A percentile compares a stretch with the other conserved stretches of the same genome.
phyloP scores from a whole-genome alignment of 2,329 filamentous ascomycete genomes.

The Venturia oleaginea region DNA sequence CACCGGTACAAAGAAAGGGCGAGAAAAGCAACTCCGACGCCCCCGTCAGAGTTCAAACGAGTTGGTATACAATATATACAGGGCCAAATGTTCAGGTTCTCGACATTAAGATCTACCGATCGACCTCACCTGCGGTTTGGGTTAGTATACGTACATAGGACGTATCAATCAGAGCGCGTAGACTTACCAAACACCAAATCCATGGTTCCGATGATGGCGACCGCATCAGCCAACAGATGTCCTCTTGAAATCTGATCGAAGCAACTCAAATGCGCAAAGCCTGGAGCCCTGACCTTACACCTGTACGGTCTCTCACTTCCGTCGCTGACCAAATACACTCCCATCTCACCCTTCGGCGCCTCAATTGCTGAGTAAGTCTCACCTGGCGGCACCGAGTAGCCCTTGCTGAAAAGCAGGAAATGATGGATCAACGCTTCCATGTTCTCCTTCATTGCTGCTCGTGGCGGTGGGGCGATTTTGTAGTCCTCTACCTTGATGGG shows the following conservation, averaged over 20 bases:
- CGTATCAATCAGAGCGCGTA: too few species aligned
- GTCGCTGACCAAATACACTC: slow-evolving; percentile 90
- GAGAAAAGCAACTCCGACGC: too few species aligned
- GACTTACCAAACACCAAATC: slow-evolving; percentile 28
- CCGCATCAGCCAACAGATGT: slow-evolving; percentile 89
- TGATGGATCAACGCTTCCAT: slow-evolving; percentile 99
- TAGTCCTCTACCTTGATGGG: slow-evolving; percentile 96
- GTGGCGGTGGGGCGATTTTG: slow-evolving; percentile 94
- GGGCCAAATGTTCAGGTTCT: not conserved
- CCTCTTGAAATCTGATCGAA: slow-evolving; percentile 92
- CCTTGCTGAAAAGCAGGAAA: slow-evolving; percentile 98
- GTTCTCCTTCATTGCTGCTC: slow-evolving; percentile 99
- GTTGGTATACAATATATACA: slow-evolving; percentile 2
- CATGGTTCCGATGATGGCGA: slow-evolving; percentile 71
- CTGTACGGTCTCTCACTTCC: slow-evolving; percentile 94
- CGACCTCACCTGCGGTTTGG: not conserved
- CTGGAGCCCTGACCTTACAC: slow-evolving; percentile 93
- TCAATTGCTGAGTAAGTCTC: slow-evolving; percentile 98
- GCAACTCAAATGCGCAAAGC: slow-evolving; percentile 87
- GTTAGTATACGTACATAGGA: not conserved
- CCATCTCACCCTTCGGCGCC: slow-evolving; percentile 99
- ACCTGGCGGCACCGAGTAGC: slow-evolving; percentile 90
- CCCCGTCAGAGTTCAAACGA: not conserved
- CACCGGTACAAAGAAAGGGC: too few species aligned
- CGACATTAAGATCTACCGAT: not conserved